Evolutionary conservation across 208 protist genomes (phyloP).

Genomic region (Vickermania spadyakhi): DNA sequence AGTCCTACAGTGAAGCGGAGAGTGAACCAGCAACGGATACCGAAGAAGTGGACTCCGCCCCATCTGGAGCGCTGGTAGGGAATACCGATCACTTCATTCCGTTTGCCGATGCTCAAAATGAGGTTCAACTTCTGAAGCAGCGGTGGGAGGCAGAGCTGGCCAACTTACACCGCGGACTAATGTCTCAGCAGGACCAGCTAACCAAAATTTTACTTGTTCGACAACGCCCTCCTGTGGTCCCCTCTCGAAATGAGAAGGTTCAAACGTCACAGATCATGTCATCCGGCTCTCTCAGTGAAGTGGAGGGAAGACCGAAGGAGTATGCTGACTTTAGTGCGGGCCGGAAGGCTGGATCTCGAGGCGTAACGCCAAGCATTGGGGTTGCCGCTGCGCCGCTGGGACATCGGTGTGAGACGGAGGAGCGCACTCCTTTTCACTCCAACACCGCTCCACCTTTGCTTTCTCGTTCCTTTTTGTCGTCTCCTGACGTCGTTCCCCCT

Average conservation of each 20-base stretch:
- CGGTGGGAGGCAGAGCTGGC: slow-evolving; percentile 9
- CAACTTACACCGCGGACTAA: slow-evolving; percentile 10
- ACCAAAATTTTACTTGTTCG: not conserved
- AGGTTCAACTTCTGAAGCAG: slow-evolving; percentile 9
- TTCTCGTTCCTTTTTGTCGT: not conserved
- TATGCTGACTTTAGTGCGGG: too few species aligned
- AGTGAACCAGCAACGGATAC: too few species aligned
- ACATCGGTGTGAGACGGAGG: not conserved
- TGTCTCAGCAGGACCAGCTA: slow-evolving; percentile 20
- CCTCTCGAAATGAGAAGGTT: not conserved
- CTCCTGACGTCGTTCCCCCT: not conserved
- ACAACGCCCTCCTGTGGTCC: not conserved
- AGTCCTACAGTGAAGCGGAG: too few species aligned
- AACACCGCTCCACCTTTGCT: not conserved
- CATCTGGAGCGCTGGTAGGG: too few species aligned
- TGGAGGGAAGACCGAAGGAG: too few species aligned
- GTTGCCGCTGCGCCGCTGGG: too few species aligned
- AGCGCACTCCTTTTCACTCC: not conserved
- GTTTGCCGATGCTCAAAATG: too few species aligned
- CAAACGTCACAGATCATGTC: not conserved
- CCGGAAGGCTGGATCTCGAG: not conserved
- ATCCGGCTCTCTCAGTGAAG: not conserved
- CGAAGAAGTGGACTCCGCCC: too few species aligned
- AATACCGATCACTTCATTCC: too few species aligned
- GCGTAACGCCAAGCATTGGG: not conserved